Evolutionary conservation across 768 basidiomycete species (phyloP).

Genomic region (Phallus indusiatus): DNA sequence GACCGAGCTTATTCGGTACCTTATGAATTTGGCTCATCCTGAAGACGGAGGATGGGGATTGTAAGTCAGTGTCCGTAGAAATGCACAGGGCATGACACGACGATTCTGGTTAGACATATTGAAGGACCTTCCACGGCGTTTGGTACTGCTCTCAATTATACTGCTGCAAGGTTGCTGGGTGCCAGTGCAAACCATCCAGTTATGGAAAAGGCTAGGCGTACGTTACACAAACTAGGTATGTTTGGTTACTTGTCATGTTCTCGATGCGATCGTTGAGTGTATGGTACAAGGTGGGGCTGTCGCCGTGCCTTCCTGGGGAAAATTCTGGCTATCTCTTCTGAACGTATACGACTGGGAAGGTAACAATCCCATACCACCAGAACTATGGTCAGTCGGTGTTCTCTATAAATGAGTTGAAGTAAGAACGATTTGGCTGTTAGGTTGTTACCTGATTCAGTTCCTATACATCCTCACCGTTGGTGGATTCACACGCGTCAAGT

Average conservation of each 20-base stretch:
- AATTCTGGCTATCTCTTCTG: conserved; percentile 88
- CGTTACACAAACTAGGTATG: conserved; percentile 75
- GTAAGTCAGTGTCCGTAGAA: conserved; percentile 37
- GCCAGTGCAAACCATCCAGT: conserved; percentile 79
- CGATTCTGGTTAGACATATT: conserved; percentile 56
- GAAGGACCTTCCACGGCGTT: conserved; percentile 91
- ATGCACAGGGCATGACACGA: background rate
- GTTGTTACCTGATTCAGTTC: conserved; percentile 84
- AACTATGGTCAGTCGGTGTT: conserved; percentile 59
- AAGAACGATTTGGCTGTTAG: conserved; percentile 29
- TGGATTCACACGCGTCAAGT: conserved; percentile 95
- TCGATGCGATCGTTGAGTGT: background rate
- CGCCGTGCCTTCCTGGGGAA: conserved; percentile 85
- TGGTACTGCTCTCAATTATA: conserved; percentile 91
- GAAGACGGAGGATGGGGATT: conserved; percentile 97
- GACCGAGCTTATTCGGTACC: conserved; percentile 84
- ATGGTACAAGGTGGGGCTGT: conserved; percentile 59
- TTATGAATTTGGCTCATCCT: conserved; percentile 69
- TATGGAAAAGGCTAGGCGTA: conserved; percentile 68
- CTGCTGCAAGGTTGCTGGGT: conserved; percentile 76
- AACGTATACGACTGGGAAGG: conserved; percentile 98
- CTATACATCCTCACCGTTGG: conserved; percentile 92
- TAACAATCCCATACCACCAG: conserved; percentile 82
- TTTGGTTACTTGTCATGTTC: background rate
- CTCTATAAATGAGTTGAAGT: background rate